phyloP scores from a whole-genome alignment of 192 early-diverging fungal genomes.

The Funneliformis geosporum region DNA sequence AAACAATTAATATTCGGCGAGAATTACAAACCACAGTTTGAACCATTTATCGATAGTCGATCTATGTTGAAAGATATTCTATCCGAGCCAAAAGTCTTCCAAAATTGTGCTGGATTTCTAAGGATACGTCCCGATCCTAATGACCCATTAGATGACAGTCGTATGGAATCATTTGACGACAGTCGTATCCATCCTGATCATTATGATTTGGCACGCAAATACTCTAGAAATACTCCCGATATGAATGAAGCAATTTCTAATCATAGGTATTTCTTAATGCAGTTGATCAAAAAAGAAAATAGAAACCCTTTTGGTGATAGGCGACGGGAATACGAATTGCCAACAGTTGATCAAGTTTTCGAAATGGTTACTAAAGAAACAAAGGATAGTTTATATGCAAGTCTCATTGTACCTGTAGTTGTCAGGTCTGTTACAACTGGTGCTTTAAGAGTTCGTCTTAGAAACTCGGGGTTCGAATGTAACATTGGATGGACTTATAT shows the following conservation, averaged over 20 bases:
- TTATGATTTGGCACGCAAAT: conserved; percentile 93
- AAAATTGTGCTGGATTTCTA: conserved; percentile 93
- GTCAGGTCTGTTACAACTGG: background rate
- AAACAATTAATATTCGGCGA: background rate
- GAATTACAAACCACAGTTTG: background rate
- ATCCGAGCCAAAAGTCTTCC: conserved; percentile 57
- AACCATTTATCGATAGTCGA: background rate
- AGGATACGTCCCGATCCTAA: conserved; percentile 52
- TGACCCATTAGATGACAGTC: conserved; percentile 90
- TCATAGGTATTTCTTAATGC: background rate
- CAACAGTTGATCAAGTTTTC: conserved; percentile 64
- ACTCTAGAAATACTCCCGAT: conserved; percentile 94
- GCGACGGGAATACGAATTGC: conserved; percentile 60
- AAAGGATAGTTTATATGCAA: conserved; percentile 65
- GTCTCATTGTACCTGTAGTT: conserved; percentile 60
- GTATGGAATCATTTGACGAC: conserved; percentile 86
- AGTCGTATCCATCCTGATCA: conserved; percentile 96
- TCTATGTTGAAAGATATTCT: background rate
- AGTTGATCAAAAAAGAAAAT: conserved; percentile 86
- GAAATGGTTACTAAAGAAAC: conserved; percentile 76
- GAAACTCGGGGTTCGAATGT: conserved; percentile 76
- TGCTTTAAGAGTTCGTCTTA: background rate
- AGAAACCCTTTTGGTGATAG: conserved; percentile 79
- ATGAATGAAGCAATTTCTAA: conserved; percentile 59
- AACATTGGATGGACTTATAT: conserved; percentile 58